Conservation (phyloP, 2,329 filamentous ascomycete species). For the Ophiocordyceps robertsii region DNA sequence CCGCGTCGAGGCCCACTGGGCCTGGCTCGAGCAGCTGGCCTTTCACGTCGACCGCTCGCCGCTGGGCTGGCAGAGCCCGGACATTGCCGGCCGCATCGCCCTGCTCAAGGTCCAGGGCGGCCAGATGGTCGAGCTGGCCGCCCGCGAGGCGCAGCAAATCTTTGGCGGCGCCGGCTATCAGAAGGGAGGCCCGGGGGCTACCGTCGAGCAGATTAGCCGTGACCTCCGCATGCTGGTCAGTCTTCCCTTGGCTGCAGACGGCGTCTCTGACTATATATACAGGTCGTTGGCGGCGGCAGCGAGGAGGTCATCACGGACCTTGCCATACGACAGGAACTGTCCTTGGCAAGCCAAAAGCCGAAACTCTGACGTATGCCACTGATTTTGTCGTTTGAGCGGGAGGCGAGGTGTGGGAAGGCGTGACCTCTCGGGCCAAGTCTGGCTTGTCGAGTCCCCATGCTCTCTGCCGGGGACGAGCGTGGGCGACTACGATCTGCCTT, state of each 20-base stretch:
- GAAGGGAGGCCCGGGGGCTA: constrained; percentile 29
- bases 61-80: constrained; percentile 15
- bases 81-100: constrained; percentile 16
- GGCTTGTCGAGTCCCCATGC: no score
- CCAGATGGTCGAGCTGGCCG: constrained; percentile 32
- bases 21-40: constrained; percentile 48
- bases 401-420: no score
- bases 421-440: no score
- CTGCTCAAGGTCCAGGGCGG: constrained; percentile 34
- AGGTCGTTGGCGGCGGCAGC: constrained; percentile 40
- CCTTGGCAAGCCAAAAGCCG: constrained; percentile 5
- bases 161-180: constrained; percentile 40
- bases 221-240: constrained; percentile 25
- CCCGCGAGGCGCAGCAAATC: constrained; percentile 39
- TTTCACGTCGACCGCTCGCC: constrained; percentile 30
- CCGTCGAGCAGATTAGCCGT: constrained; percentile 38
- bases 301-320: constrained; percentile 41
- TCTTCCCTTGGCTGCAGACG: background rate
- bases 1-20: constrained; percentile 46
- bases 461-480: no score
- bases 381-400: background rate
- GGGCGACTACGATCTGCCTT: no score
- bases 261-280: background rate
- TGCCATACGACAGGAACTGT: constrained; percentile 32
- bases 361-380: constrained; percentile 6